These are phyloP conservation scores for Amanita jacksonii DNA, from an alignment of 768 basidiomycete genomes.

Conservation along the genomic window DNA sequence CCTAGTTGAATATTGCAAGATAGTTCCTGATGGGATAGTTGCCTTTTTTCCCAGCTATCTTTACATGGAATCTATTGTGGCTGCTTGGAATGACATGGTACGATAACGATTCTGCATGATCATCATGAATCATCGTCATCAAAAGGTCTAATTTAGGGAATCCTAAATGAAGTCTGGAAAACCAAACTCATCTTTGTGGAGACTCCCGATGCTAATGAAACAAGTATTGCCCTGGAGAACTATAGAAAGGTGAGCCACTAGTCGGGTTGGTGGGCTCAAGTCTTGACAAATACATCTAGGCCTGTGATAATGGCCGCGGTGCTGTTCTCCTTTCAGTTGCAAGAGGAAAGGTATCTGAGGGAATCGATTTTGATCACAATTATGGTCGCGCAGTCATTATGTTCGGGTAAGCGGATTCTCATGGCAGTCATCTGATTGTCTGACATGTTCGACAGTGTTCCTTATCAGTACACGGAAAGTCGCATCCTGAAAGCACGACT, in stretches of 20 bases:
- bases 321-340: conserved; percentile 96
- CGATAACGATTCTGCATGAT: conserved; percentile 18
- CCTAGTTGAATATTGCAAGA: conserved; percentile 95
- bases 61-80: conserved; percentile 99
- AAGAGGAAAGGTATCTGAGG: conserved; percentile 97
- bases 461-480: conserved; percentile 97
- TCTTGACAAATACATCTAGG: conserved; percentile 35
- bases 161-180: conserved; percentile 99
- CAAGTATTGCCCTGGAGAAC: conserved; percentile 95
- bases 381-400: conserved; percentile 98
- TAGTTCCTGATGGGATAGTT: conserved; percentile 96
- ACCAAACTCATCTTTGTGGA: conserved; percentile 99
- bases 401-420: conserved; percentile 67
- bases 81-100: conserved; percentile 99
- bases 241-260: conserved; percentile 69
- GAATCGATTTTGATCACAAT: conserved; percentile 99
- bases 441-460: conserved; percentile 45
- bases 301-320: conserved; percentile 96
- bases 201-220: conserved; percentile 98
- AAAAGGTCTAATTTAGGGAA: conserved; percentile 51
- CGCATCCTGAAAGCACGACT: conserved; percentile 94
- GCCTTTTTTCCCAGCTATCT: conserved; percentile 99
- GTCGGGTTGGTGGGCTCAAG: conserved; percentile 1
- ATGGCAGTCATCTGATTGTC: conserved; percentile 8
- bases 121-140: not conserved